Evolutionary conservation across 169 alveolate species (phyloP).

Genomic region (Cyclospora cayetanensis): DNA sequence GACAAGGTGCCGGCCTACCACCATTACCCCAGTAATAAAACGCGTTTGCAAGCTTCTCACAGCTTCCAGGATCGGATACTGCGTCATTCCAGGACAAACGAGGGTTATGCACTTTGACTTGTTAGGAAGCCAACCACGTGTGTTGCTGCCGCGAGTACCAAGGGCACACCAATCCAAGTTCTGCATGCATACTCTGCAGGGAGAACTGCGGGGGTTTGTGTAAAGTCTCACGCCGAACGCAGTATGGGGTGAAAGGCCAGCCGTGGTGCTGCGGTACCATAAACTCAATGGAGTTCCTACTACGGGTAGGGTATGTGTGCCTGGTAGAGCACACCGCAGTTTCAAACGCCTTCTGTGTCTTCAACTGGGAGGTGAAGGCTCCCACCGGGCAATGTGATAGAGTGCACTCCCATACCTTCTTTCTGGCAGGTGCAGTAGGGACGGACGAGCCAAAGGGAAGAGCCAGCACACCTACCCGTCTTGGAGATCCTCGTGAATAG

Average conservation of each 20-base stretch:
- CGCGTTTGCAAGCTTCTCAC: conserved; percentile 41
- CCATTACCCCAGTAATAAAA: conserved; percentile 51
- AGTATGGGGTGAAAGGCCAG: conserved; percentile 59
- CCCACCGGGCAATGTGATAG: background rate
- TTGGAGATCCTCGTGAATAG: background rate
- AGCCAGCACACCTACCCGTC: background rate
- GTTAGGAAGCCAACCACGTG: background rate
- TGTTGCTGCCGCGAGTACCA: background rate
- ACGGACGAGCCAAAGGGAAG: background rate
- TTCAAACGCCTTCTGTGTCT: background rate
- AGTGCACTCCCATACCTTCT: background rate
- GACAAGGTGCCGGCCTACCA: background rate
- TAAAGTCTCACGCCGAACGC: conserved; percentile 5
- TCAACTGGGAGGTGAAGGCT: background rate
- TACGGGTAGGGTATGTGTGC: background rate
- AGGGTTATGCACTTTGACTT: background rate
- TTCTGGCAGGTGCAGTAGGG: background rate
- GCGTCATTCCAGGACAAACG: background rate
- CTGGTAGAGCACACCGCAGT: background rate
- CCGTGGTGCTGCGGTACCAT: conserved; percentile 42
- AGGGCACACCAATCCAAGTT: background rate
- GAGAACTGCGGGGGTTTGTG: background rate
- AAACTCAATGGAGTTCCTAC: conserved; percentile 7
- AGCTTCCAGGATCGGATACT: background rate
- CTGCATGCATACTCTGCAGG: background rate